Base-by-base conservation (phyloP, 2,329 filamentous ascomycete species). In the Aspergillus nomiae region DNA sequence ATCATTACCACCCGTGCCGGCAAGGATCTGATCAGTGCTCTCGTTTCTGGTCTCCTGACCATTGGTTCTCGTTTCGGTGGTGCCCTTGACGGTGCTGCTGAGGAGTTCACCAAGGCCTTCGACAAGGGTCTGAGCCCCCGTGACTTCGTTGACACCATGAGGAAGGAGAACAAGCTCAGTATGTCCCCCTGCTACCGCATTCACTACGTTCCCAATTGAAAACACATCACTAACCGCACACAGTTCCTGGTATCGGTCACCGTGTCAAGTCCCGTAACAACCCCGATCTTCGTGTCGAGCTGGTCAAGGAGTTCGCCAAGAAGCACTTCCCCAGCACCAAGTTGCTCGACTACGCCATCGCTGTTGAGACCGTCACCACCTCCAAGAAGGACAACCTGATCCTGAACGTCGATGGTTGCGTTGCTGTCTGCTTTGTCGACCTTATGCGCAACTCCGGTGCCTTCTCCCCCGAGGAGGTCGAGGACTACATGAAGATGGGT, bases 341-440 rank as follows among this genome's bases (percentile, higher is more conserved):
- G 88, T 89, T 98, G 78, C 92, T 99, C 79, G 95, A 99, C 85
- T 99, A 97, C 81, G 95, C 95, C 71, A 89, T 99, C 77, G 95
- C 95, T 54, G 95, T 99, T 71, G 95, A 99, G 88, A 92, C 91
- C 12, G 95, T 99, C 69, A 99, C 95, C 61, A 99, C 95, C 57
- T 97, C 93, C 70, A 99, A 99, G 92, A 99, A 99, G 88, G 95
- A 99, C 85, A 99, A 98, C 87, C 89, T 99, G 72, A 99, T 99
- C 74, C 90, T 99, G 76, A 99, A 99, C 86, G 95, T 99, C 64
- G 95, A 98, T 78, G 95, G 95, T 74, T 97, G 92, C 81, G 91
- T 99, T 76, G 95, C 95, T 71, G 95, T 99, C 79, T 97, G 94
- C 90, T 99, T 99, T 78, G 94, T 99, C 70, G 95, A 99, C 77